These are phyloP conservation scores for Wickerhamomyces xylosicus DNA, from an alignment of 805 yeast species.

Conservation along the genomic window DNA sequence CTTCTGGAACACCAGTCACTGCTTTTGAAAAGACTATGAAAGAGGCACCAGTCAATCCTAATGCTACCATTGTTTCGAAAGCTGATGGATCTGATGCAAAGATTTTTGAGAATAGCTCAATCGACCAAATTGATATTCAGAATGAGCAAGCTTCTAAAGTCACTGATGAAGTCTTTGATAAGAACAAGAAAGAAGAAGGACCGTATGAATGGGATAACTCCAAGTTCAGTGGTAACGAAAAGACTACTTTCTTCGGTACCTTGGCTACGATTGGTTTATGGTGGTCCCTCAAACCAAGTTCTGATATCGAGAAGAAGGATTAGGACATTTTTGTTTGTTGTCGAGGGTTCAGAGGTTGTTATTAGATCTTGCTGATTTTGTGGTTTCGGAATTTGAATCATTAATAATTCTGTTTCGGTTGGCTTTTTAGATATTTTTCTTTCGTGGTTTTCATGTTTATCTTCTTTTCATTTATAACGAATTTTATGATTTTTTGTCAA, in stretches of 20 bases:
- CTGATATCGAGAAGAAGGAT: neutral
- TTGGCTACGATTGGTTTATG: neutral
- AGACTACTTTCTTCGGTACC: neutral
- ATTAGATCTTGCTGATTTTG: too few relatives aligned
- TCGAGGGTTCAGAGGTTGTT: too few relatives aligned
- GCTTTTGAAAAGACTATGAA: conserved; percentile 17
- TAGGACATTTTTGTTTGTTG: too few relatives aligned
- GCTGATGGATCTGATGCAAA: conserved; percentile 18
- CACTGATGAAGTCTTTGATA: conserved; percentile 5
- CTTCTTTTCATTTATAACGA: too few relatives aligned
- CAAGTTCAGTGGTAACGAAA: neutral
- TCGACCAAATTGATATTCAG: conserved; percentile 9
- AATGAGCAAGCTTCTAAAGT: conserved; percentile 7
- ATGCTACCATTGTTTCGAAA: conserved; percentile 14
- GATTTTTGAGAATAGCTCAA: conserved; percentile 14
- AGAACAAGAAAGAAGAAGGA: conserved; percentile 11
- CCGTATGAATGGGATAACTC: conserved; percentile 11
- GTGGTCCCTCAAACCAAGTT: neutral
- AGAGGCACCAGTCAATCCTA: conserved; percentile 2
- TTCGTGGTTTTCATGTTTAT: too few relatives aligned
- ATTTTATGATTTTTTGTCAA: too few relatives aligned
- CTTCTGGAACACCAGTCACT: conserved; percentile 28
- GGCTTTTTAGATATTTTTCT: too few relatives aligned
- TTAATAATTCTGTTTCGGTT: too few relatives aligned
- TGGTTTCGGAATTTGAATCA: too few relatives aligned